Base-by-base conservation (phyloP, 2,329 filamentous ascomycete species). In the Teratosphaeria epicoccoides region DNA sequence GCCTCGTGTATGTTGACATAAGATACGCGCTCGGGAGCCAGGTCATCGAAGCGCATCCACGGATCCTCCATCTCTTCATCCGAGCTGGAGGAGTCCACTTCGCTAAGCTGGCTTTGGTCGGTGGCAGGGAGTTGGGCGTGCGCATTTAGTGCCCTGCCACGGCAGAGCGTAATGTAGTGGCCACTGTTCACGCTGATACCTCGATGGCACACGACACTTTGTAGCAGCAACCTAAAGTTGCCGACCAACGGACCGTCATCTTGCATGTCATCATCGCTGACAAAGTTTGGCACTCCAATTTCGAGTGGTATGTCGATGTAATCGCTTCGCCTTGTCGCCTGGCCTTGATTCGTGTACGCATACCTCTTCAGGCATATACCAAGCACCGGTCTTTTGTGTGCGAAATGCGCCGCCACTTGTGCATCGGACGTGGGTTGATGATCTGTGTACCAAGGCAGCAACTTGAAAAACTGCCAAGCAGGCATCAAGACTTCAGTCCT, bases 311-410 rank as follows among this genome's bases (percentile, higher is more conserved):
- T 96, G 64, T 98, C 93, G 59, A 98, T 83, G 54, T 84, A 86
- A 0, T 88, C 95, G 57, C 87, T 82, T 12, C 88, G 82, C 28
- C 88, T 80, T 55, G 80, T 78, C 1, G 87, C 82, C 40, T 78
- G 73, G 4, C 88, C 88, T 24, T 81, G 75, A 12, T 81, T 75
- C 5, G 81, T 80, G 75, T 91, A 84, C 20, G 80, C 82, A 65
- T 97, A 98, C 55, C 93, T 80, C 66, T 97, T 97, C 29, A 97
- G 73, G 62, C 90, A 96, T 53, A 98, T 89, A 1, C 90, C 91
- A 3, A 98, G 80, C 1, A 96, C 85, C 1, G 93, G 93, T 11
- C 88, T 79, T 63, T 82, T 81, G 28, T 85, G 79, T 26, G 86
- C 85, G 63, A 97, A 95, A 64, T 95, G 90, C 49, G 83, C 81